Base-by-base conservation (phyloP, 2,329 filamentous ascomycete genomes). In the Fusarium sp. region DNA sequence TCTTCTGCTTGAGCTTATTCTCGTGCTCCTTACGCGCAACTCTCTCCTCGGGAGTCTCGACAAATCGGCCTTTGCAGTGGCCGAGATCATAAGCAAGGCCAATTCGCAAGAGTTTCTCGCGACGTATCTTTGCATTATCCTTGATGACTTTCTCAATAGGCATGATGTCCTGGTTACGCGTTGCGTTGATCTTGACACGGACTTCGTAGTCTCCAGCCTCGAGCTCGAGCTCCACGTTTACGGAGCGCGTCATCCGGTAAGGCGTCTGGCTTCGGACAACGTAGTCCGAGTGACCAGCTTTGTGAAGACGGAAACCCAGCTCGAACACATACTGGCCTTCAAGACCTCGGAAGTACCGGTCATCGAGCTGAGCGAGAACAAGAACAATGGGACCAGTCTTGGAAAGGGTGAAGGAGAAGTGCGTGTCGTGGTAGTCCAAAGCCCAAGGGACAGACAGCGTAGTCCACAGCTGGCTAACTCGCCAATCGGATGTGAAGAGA, bases 201-300 rank as follows among this genome's bases (percentile, higher is more conserved):
- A 96, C 87, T 8, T 87, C 88, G 77, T 96, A 96, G 42, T 86
- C 88, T 12, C 93, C 93, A 0, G 90, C 85, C 20, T 92, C 88
- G 24, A 96, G 86, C 34, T 89, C 83, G 10, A 96, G 83, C 75
- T 96, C 93, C 2, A 91, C 89, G 49, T 90, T 94, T 38, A 94
- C 89, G 1, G 90, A 92, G 8, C 93, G 88, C 21, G 83, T 88
- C 86, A 93, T 92, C 23, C 85, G 78, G 61, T 85, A 84, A 32
- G 83, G 82, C 30, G 80, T 79, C 49, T 86, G 82, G 57, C 83
- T 86, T 70, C 85, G 83, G 15, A 87, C 83, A 15, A 87, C 79
- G 67, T 87, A 86, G 67, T 86, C 84, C 53, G 85, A 83, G 69
- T 75, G 79, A 47, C 75, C 82, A 45, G 76, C 79, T 69, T 73